Conservation (phyloP, 2,329 filamentous ascomycete species). For the Cercospora sojina region DNA sequence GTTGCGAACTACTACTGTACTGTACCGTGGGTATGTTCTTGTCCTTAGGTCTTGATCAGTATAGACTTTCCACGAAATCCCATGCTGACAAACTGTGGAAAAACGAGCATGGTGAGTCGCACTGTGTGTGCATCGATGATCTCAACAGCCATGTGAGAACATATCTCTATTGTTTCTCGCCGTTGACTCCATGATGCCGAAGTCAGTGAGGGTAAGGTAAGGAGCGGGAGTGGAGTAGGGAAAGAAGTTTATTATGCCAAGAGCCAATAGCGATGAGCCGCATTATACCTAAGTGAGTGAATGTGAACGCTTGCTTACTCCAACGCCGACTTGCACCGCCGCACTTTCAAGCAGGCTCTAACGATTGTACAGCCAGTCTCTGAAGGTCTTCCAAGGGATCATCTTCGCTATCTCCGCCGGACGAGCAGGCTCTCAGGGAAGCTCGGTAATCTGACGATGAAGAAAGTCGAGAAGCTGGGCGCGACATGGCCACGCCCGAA, state of each 20-base stretch:
- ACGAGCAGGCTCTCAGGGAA: not conserved
- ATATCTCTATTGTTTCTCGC: not conserved
- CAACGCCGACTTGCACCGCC: not conserved
- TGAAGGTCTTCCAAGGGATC: not conserved
- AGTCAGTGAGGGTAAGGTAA: not conserved
- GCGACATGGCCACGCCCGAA: conserved; percentile 1
- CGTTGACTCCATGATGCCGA: not conserved
- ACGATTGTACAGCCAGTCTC: not conserved
- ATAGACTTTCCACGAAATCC: not conserved
- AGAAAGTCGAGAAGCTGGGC: not conserved
- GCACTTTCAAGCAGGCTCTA: not conserved
- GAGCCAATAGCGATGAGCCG: not conserved
- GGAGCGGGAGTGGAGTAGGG: not conserved
- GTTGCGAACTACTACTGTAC: no score
- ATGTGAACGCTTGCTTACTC: not conserved
- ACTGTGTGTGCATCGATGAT: not conserved
- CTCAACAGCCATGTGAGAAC: not conserved
- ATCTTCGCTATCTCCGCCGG: not conserved
- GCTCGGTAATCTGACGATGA: not conserved
- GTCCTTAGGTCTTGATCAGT: not conserved
- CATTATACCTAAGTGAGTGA: not conserved
- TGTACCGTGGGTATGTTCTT: not conserved
- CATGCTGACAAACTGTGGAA: not conserved
- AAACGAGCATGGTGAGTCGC: not conserved
- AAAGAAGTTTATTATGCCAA: not conserved